phyloP scores from a whole-genome alignment of 768 basidiomycete species.

The Trichaptum fuscoviolaceum region DNA sequence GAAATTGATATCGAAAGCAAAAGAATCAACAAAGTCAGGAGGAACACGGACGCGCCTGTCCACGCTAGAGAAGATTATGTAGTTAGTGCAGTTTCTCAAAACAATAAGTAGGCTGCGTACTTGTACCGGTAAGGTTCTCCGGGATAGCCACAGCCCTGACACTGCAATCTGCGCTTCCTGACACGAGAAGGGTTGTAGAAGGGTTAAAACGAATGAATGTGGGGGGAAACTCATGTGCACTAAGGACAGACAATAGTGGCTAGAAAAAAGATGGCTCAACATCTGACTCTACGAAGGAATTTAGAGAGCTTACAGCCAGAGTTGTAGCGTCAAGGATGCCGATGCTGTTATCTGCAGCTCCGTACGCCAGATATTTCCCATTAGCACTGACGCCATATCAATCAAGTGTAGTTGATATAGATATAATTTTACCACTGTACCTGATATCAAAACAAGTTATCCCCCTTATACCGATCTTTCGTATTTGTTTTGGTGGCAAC shows the following conservation, averaged over 20 bases:
- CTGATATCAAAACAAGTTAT: constrained; percentile 88
- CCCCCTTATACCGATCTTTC: constrained; percentile 74
- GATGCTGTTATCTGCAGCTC: constrained; percentile 81
- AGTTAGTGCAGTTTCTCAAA: not conserved
- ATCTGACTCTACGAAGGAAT: not conserved
- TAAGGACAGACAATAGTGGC: constrained; percentile 84
- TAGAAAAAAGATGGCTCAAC: constrained; percentile 26
- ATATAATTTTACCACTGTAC: constrained; percentile 34
- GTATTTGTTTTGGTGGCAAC: constrained; percentile 41
- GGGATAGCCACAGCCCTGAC: constrained; percentile 78
- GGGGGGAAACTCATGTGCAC: constrained; percentile 92
- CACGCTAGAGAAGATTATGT: constrained; percentile 20
- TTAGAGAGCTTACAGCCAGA: constrained; percentile 54
- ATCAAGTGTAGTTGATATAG: constrained; percentile 5
- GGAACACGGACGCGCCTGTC: constrained; percentile 23
- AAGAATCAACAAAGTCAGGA: constrained; percentile 23
- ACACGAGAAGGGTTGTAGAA: constrained; percentile 70
- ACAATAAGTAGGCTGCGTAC: constrained; percentile 35
- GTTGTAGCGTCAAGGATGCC: constrained; percentile 78
- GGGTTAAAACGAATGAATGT: constrained; percentile 90
- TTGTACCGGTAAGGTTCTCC: constrained; percentile 39
- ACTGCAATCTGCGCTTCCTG: constrained; percentile 88
- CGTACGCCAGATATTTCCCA: constrained; percentile 79
- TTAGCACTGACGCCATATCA: constrained; percentile 48
- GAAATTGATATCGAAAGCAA: constrained; percentile 17